Percentiles rank a stretch among this genome's conserved stretches.
These are phyloP conservation scores for Forsythia suspensa DNA, from an alignment of 257 asterid species.

Conservation along the genomic window DNA sequence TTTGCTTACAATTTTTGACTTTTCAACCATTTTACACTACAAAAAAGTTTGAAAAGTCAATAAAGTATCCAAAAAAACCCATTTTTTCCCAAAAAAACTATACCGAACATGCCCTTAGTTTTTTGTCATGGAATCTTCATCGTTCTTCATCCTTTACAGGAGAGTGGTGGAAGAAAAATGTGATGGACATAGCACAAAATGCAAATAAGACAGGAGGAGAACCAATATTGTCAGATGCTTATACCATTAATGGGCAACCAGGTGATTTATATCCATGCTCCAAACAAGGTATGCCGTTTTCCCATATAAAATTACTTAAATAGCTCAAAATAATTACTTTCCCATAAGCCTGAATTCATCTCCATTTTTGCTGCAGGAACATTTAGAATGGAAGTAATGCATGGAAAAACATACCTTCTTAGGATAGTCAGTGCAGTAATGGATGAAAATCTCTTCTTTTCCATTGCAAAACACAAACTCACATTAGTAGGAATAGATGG, in stretches of 20 bases:
- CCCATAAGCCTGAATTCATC: not conserved
- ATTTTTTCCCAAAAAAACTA: too few species aligned
- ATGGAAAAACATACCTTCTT: slow-evolving; percentile 41
- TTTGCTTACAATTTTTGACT: too few species aligned
- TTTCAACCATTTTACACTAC: too few species aligned
- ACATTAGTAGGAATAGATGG: slow-evolving; percentile 42
- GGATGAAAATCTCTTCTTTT: slow-evolving; percentile 48
- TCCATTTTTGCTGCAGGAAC: slow-evolving; percentile 26
- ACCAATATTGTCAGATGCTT: slow-evolving; percentile 53
- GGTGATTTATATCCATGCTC: slow-evolving; percentile 60
- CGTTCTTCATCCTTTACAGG: slow-evolving; percentile 21
- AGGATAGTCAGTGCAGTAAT: slow-evolving; percentile 38
- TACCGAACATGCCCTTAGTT: not conserved
- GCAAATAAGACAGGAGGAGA: slow-evolving; percentile 54
- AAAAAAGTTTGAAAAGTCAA: too few species aligned
- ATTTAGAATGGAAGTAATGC: slow-evolving; percentile 31
- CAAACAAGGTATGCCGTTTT: slow-evolving; percentile 32
- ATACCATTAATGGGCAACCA: slow-evolving; percentile 54
- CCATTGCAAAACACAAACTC: slow-evolving; percentile 39
- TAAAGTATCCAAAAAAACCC: too few species aligned
- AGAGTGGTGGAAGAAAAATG: slow-evolving; percentile 58
- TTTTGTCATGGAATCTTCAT: not conserved
- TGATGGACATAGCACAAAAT: slow-evolving; percentile 40
- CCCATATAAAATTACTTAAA: not conserved
- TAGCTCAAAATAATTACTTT: not conserved